Conservation (phyloP, 805 yeast genomes). For the Saccharomycopsis javanensis region DNA sequence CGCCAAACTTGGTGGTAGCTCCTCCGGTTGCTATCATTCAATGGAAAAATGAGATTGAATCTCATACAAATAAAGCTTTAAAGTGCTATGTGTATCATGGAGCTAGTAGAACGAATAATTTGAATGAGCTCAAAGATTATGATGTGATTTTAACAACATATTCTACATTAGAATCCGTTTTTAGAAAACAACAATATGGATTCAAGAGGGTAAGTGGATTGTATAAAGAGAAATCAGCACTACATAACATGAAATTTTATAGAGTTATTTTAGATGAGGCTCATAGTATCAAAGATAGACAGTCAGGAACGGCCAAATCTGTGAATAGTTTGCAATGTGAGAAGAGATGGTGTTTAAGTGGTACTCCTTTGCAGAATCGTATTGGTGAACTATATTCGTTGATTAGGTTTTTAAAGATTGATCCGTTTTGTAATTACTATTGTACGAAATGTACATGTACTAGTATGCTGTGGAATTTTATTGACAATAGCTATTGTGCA, state of each 20-base stretch:
- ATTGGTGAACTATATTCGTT: conserved; percentile 94
- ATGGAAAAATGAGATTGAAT: conserved; percentile 89
- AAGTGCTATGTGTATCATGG: conserved; percentile 78
- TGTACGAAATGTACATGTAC: conserved; percentile 90
- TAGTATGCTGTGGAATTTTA: conserved; percentile 75
- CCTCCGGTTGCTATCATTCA: conserved; percentile 99
- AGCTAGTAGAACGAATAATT: conserved; percentile 54
- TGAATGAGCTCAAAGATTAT: conserved; percentile 43
- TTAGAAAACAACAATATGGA: conserved; percentile 74
- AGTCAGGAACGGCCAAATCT: conserved; percentile 87
- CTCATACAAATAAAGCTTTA: conserved; percentile 65
- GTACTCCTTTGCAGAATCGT: conserved; percentile 93
- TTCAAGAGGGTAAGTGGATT: conserved; percentile 62
- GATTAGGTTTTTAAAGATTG: conserved; percentile 70
- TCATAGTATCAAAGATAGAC: conserved; percentile 92
- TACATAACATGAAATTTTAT: conserved; percentile 69
- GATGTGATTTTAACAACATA: conserved; percentile 90
- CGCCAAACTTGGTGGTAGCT: conserved; percentile 84
- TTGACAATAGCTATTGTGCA: conserved; percentile 77
- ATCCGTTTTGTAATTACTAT: conserved; percentile 81
- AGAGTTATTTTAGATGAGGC: conserved; percentile 93
- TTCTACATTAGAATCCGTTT: conserved; percentile 82
- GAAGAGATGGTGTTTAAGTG: conserved; percentile 86
- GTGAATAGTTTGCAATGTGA: conserved; percentile 64
- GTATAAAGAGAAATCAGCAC: conserved; percentile 63